phyloP scores from a whole-genome alignment of 495 filamentous ascomycete species.

The Tetracladium setigerum region DNA sequence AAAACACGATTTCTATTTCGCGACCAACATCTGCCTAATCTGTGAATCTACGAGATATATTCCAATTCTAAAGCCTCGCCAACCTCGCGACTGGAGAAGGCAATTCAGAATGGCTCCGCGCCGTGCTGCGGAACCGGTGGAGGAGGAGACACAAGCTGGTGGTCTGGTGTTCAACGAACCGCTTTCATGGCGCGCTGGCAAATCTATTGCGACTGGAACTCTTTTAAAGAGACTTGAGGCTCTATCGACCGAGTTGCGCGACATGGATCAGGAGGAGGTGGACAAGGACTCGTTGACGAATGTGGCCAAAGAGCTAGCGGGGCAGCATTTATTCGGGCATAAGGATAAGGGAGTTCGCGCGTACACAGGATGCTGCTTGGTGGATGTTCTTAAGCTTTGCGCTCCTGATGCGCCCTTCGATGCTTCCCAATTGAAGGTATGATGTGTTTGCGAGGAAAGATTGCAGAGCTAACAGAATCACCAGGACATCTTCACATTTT shows the following conservation, averaged over 20 bases:
- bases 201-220: conserved; percentile 74
- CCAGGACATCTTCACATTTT: conserved; percentile 92
- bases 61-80: neutral
- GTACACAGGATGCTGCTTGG: conserved; percentile 79
- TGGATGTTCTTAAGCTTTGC: conserved; percentile 89
- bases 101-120: conserved; percentile 21
- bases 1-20: neutral
- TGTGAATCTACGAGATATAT: neutral
- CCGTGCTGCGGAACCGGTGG: conserved; percentile 13
- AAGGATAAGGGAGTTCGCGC: conserved; percentile 91
- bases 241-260: conserved; percentile 75
- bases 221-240: conserved; percentile 72
- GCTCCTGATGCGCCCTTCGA: conserved; percentile 96
- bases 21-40: neutral
- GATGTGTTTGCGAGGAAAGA: conserved; percentile 10
- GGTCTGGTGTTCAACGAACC: conserved; percentile 72
- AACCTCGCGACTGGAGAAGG: conserved; percentile 12
- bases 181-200: conserved; percentile 87
- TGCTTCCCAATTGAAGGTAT: conserved; percentile 79
- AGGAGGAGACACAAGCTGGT: conserved; percentile 20
- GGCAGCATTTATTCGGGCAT: conserved; percentile 73
- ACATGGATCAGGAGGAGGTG: conserved; percentile 81
- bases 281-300: conserved; percentile 71
- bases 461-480: conserved; percentile 7
- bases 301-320: conserved; percentile 84